These are phyloP conservation scores for Nemania abortiva DNA, from an alignment of 2,329 filamentous ascomycete genomes.

Conservation along the genomic window DNA sequence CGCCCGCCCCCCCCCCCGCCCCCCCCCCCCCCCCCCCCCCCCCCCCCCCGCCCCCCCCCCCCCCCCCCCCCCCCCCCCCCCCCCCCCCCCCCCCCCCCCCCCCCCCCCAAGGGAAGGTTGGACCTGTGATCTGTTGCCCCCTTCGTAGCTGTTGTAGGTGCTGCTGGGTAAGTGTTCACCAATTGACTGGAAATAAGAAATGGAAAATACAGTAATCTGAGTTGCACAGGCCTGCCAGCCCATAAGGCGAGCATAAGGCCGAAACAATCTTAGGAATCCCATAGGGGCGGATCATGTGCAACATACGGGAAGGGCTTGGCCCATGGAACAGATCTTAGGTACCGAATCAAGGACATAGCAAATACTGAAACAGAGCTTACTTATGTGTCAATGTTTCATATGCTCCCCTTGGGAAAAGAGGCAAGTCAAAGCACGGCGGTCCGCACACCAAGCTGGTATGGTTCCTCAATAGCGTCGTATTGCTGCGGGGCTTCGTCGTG, in stretches of 20 bases:
- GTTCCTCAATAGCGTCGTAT: conserved; percentile 40
- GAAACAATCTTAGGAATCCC: conserved; percentile 29
- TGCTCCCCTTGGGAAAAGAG: conserved; percentile 34
- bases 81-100: too few species aligned
- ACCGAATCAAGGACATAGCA: conserved; percentile 26
- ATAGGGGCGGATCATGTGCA: conserved; percentile 27
- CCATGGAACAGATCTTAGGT: conserved; percentile 29
- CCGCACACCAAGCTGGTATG: conserved; percentile 40
- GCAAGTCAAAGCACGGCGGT: conserved; percentile 42
- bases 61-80: too few species aligned
- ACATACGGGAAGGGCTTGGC: conserved; percentile 33
- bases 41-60: too few species aligned
- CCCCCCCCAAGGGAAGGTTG: too few species aligned
- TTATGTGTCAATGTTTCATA: conserved; percentile 47
- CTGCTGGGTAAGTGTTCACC: background rate
- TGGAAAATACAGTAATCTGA: conserved; percentile 23
- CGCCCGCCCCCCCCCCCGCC: too few species aligned
- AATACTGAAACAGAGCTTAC: conserved; percentile 47
- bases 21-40: too few species aligned
- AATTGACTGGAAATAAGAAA: conserved; percentile 7
- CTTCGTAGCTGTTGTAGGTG: background rate
- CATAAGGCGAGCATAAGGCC: background rate
- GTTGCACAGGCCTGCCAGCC: conserved; percentile 15
- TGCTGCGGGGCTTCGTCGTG: conserved; percentile 37
- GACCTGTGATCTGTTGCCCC: background rate